These are phyloP conservation scores for Salix suchowensis DNA, from an alignment of 345 rosid genomes.

Conservation along the genomic window DNA sequence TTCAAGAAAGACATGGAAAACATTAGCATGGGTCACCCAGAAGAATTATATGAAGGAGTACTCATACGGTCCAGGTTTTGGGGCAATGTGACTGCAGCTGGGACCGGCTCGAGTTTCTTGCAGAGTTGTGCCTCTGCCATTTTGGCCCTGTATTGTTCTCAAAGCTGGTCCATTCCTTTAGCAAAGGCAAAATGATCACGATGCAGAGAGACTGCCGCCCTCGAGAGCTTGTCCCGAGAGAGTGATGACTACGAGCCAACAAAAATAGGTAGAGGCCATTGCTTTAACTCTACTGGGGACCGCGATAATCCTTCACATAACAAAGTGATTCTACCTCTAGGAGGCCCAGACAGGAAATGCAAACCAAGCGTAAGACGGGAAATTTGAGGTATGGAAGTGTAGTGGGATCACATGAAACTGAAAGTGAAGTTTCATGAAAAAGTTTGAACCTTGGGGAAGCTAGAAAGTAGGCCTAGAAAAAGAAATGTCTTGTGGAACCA, in stretches of 20 bases:
- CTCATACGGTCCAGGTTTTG: conserved; percentile 14
- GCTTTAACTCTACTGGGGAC: background rate
- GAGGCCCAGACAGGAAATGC: too few relatives aligned
- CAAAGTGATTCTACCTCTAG: background rate
- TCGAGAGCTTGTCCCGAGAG: background rate
- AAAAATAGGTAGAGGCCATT: background rate
- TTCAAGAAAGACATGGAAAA: conserved; percentile 1
- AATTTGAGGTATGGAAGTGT: background rate
- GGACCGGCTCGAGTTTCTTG: conserved; percentile 11
- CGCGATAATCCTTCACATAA: background rate
- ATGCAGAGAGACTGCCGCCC: conserved; percentile 21
- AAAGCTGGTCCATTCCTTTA: conserved; percentile 7
- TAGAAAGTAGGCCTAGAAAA: background rate
- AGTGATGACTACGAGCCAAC: background rate
- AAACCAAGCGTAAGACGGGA: background rate
- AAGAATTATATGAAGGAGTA: background rate
- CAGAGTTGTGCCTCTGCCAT: background rate
- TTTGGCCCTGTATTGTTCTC: background rate
- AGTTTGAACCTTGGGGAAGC: background rate
- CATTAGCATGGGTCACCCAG: background rate
- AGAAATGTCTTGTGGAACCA: background rate
- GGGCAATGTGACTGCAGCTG: conserved; percentile 15
- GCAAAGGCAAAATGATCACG: conserved; percentile 17
- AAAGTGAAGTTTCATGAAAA: background rate
- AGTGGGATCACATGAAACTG: background rate